A percentile compares a stretch with the other conserved stretches of the same genome.
These are phyloP conservation scores for Nakaseomyces bracarensis DNA, from an alignment of 1,139 yeast genomes.

Conservation along the genomic window DNA sequence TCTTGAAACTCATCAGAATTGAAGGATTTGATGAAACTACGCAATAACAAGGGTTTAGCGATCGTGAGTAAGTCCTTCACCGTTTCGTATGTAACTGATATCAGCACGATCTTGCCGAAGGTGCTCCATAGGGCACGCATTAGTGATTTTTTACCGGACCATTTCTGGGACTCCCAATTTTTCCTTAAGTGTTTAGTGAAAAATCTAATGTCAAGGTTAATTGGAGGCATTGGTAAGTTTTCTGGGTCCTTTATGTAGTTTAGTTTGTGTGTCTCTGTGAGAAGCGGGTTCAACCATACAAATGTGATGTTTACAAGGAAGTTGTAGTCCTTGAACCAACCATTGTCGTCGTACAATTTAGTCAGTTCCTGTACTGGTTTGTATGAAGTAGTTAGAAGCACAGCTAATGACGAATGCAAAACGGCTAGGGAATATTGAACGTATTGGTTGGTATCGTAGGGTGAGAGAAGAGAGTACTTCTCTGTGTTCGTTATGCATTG, in stretches of 20 bases:
- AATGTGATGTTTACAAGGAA: constrained; percentile 46
- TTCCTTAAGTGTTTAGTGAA: constrained; percentile 31
- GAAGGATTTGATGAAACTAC: constrained; percentile 43
- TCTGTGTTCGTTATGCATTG: not conserved
- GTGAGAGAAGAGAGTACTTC: not conserved
- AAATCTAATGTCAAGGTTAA: constrained; percentile 38
- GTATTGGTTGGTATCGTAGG: not conserved
- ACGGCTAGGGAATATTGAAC: not conserved
- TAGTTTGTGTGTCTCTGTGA: constrained; percentile 41
- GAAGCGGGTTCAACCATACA: constrained; percentile 54
- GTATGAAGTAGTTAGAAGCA: not conserved
- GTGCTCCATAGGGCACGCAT: constrained; percentile 39
- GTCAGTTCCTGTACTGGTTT: constrained; percentile 27
- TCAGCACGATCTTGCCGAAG: constrained; percentile 40
- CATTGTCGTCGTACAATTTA: constrained; percentile 33
- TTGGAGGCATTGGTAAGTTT: constrained; percentile 50
- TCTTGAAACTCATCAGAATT: constrained; percentile 22
- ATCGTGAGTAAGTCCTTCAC: constrained; percentile 40
- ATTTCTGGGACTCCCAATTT: constrained; percentile 36
- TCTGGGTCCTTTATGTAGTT: constrained; percentile 41
- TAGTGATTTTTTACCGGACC: constrained; percentile 35
- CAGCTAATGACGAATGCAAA: not conserved
- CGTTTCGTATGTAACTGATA: constrained; percentile 41
- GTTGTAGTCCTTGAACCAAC: constrained; percentile 37
- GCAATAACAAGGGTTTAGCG: constrained; percentile 50